Base-by-base conservation (phyloP, 1,284 basidiomycete genomes). In the Coriolopsis trogii region DNA sequence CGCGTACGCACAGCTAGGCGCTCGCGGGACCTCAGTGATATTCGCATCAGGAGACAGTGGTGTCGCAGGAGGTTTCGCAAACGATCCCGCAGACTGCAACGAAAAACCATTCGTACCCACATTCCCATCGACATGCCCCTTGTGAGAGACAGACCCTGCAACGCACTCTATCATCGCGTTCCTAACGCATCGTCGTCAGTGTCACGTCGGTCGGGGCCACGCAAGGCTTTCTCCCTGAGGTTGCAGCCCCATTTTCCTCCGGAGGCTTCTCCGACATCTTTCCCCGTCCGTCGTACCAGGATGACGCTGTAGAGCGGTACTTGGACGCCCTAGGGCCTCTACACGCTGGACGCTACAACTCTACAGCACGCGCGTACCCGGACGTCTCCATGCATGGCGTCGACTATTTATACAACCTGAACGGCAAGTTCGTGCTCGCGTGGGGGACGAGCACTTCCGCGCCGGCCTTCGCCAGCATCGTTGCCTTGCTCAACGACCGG, bases 1-100 rank as follows among this genome's bases (percentile, higher is more conserved):
- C 26, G 39, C 43, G 9, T 56, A 56, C 18, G 55, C 51, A 6
- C 75, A 80, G 53, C 75, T 89, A 38, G 82, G 82, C 9, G 69
- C 77, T 3, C 73, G 75, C 18, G 86, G 86, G 16, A 76, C 75
- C 10, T 81, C 78, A 12, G 70, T 83, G 15, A 70, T 89, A 59
- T 87, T 83, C 70, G 79, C 81, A 18, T 81, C 80, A 43, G 86
- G 86, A 46, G 86, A 84, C 59, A 63, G 58, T 41, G 85, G 85
- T 46, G 58, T 88, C 21, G 85, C 84, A 24, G 78, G 45, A 3
- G 25, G 70, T 12, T 81, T 81, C 18, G 66, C 85, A 51, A 79
- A 78, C 15, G 78, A 70, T 9, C 75, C 74, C 9, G 75, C 75
- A 2, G n/a, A 41, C 36, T 72, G 54, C 31, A 61, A 62, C 13